Conservation (phyloP, 2,329 filamentous ascomycete species). For the Nannizziopsis barbatae region DNA sequence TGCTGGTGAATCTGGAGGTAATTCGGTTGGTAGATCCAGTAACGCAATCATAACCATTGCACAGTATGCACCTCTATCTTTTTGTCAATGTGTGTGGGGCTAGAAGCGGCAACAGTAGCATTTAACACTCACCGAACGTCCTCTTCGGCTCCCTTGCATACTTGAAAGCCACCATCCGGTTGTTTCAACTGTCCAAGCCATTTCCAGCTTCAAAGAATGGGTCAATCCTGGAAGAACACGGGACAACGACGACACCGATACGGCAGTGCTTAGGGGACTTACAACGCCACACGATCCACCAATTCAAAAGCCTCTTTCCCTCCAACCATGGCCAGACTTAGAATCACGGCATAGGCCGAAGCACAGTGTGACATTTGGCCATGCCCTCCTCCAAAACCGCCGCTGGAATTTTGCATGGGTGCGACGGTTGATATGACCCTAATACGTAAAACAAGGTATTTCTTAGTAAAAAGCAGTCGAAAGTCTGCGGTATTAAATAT, state of each 20-base stretch:
- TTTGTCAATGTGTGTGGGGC: slow-evolving; percentile 9
- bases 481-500: slow-evolving; percentile 2
- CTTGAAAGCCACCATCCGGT: slow-evolving; percentile 75
- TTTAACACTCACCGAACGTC: slow-evolving; percentile 61
- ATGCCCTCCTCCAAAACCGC: slow-evolving; percentile 89
- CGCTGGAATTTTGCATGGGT: slow-evolving; percentile 68
- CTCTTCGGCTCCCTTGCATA: slow-evolving; percentile 77
- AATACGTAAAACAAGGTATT: slow-evolving; percentile 14
- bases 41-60: slow-evolving; percentile 74
- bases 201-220: slow-evolving; percentile 49
- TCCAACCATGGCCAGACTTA: slow-evolving; percentile 68
- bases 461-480: slow-evolving; percentile 7
- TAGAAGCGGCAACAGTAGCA: neutral
- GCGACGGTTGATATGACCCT: slow-evolving; percentile 61
- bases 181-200: slow-evolving; percentile 85
- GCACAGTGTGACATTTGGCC: slow-evolving; percentile 83
- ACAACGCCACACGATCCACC: slow-evolving; percentile 69
- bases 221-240: neutral
- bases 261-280: slow-evolving; percentile 11
- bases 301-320: slow-evolving; percentile 61
- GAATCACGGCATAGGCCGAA: slow-evolving; percentile 71
- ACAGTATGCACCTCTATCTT: slow-evolving; percentile 72
- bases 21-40: slow-evolving; percentile 67
- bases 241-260: neutral
- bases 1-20: slow-evolving; percentile 62